Conservation (phyloP, 805 yeast species). For the Yamadazyma ubonensis region DNA sequence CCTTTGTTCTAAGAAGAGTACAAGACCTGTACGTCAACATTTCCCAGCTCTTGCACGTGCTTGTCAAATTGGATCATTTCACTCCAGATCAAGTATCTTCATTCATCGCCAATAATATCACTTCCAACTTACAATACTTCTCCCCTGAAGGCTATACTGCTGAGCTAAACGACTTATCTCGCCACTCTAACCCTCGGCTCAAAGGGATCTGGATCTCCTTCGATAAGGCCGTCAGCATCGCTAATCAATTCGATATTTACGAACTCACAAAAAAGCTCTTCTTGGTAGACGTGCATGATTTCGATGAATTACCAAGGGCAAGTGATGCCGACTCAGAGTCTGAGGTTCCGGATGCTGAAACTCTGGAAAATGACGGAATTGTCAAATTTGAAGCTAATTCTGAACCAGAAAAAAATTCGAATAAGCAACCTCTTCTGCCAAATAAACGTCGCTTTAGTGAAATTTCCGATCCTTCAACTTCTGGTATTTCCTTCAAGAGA, state of each 20-base stretch:
- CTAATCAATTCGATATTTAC: slow-evolving; percentile 40
- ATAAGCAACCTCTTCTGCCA: slow-evolving; percentile 14
- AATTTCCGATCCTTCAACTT: not conserved
- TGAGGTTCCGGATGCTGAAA: not conserved
- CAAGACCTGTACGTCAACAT: slow-evolving; percentile 43
- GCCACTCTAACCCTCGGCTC: slow-evolving; percentile 26
- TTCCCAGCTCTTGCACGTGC: slow-evolving; percentile 35
- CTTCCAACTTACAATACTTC: slow-evolving; percentile 30
- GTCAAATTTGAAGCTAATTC: too few species aligned
- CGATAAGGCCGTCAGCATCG: slow-evolving; percentile 42
- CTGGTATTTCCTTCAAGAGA: slow-evolving; percentile 6
- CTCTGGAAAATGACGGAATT: slow-evolving; percentile 5
- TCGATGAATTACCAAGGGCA: slow-evolving; percentile 34
- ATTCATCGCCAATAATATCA: slow-evolving; percentile 33
- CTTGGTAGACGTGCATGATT: slow-evolving; percentile 46
- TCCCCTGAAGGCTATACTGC: slow-evolving; percentile 19
- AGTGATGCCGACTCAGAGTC: slow-evolving; percentile 12
- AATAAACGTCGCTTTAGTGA: slow-evolving; percentile 22
- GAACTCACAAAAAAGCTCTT: slow-evolving; percentile 36
- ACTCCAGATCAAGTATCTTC: slow-evolving; percentile 26
- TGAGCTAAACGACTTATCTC: slow-evolving; percentile 28
- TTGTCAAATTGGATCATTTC: slow-evolving; percentile 28
- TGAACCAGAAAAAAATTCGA: too few species aligned
- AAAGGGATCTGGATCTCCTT: slow-evolving; percentile 45
- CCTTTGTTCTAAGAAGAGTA: slow-evolving; percentile 37